Percentiles rank a stretch among this genome's conserved stretches.
phyloP scores from a whole-genome alignment of 805 yeast genomes.

The Candida qinlingensis region DNA sequence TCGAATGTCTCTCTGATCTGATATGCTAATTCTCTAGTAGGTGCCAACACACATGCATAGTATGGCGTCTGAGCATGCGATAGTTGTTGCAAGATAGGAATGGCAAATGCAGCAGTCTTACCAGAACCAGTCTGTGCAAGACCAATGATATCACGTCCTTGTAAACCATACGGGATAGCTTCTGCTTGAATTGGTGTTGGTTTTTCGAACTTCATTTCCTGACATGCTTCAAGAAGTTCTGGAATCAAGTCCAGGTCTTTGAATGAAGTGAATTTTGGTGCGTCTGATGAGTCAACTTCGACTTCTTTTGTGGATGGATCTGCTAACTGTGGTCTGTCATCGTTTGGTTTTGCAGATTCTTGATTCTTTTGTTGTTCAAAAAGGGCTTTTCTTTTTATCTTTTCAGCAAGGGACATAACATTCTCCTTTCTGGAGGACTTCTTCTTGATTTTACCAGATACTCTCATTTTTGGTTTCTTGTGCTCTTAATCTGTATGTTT shows the following conservation, averaged over 20 bases:
- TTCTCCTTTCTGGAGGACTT: slow-evolving; percentile 27
- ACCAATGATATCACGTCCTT: slow-evolving; percentile 91
- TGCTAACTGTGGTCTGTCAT: slow-evolving; percentile 1
- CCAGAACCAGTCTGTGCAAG: slow-evolving; percentile 98
- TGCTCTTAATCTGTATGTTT: too few species aligned
- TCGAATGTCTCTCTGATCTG: slow-evolving; percentile 93
- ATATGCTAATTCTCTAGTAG: slow-evolving; percentile 80
- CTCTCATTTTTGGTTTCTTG: background rate
- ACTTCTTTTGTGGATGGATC: slow-evolving; percentile 12
- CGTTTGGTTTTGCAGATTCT: slow-evolving; percentile 3
- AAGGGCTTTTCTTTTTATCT: slow-evolving; percentile 41
- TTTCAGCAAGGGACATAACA: slow-evolving; percentile 49
- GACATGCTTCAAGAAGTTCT: slow-evolving; percentile 76
- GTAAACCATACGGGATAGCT: slow-evolving; percentile 84
- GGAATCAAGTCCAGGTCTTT: slow-evolving; percentile 62
- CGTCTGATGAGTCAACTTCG: slow-evolving; percentile 8
- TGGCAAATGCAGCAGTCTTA: slow-evolving; percentile 96
- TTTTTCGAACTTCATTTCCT: slow-evolving; percentile 61
- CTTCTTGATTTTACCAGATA: slow-evolving; percentile 15
- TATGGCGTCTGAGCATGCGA: slow-evolving; percentile 88
- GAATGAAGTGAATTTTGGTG: slow-evolving; percentile 36
- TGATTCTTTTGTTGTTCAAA: slow-evolving; percentile 12
- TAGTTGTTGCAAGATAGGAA: slow-evolving; percentile 85
- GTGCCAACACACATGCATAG: slow-evolving; percentile 83
- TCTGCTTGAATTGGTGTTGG: slow-evolving; percentile 95